A percentile compares a stretch with the other conserved stretches of the same genome.
Conservation (phyloP, 768 basidiomycete species). For the Coprinopsis strossmayeri region DNA sequence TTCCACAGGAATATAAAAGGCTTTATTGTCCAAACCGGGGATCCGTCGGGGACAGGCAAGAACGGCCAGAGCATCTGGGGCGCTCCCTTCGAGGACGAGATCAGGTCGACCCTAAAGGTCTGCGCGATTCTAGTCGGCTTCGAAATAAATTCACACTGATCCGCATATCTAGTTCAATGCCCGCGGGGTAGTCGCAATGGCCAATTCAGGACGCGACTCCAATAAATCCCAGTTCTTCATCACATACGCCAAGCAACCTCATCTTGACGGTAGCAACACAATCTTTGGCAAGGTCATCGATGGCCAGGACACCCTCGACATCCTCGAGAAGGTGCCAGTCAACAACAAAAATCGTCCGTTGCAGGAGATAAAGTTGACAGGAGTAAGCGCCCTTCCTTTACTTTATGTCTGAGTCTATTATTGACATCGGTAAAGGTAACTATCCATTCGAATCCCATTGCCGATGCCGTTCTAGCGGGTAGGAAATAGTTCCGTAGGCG, state of each 20-base stretch:
- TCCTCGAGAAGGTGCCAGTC: slow-evolving; percentile 90
- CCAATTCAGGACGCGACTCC: slow-evolving; percentile 89
- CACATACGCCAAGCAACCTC: slow-evolving; percentile 87
- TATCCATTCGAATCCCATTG: slow-evolving; percentile 94
- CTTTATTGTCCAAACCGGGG: slow-evolving; percentile 95
- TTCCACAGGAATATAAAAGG: slow-evolving; percentile 95
- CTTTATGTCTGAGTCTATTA: slow-evolving; percentile 10
- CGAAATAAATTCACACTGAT: slow-evolving; percentile 16
- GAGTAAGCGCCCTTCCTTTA: slow-evolving; percentile 50
- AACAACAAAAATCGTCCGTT: slow-evolving; percentile 86
- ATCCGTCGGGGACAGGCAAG: slow-evolving; percentile 87
- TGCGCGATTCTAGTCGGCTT: slow-evolving; percentile 11
- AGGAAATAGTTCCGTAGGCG: slow-evolving; percentile 20
- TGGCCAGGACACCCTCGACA: slow-evolving; percentile 89
- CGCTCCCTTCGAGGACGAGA: slow-evolving; percentile 84
- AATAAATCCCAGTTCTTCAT: slow-evolving; percentile 93
- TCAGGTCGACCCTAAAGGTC: slow-evolving; percentile 91
- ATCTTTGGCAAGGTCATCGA: slow-evolving; percentile 99
- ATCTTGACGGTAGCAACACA: slow-evolving; percentile 91
- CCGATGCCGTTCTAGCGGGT: slow-evolving; percentile 55
- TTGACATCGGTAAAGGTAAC: slow-evolving; percentile 46
- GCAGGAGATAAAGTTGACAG: slow-evolving; percentile 74
- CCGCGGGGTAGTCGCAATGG: slow-evolving; percentile 95
- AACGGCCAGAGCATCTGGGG: slow-evolving; percentile 98
- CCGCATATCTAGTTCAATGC: slow-evolving; percentile 72